Base-by-base conservation (phyloP, 1,284 basidiomycete genomes). In the Vanrija sp. region DNA sequence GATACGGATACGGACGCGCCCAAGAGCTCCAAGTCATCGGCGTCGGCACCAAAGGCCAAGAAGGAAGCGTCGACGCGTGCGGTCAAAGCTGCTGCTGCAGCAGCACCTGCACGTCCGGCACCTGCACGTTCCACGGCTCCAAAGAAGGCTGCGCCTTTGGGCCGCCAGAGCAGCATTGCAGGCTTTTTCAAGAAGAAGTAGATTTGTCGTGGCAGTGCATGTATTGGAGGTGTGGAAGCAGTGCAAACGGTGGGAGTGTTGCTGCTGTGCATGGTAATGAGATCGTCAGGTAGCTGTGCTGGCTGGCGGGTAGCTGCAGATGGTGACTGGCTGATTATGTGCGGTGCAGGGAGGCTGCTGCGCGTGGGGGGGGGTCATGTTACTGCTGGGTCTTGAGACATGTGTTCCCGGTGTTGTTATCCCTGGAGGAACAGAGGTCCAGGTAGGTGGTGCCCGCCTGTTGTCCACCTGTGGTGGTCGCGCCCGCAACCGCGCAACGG, bases 101-200 rank as follows among this genome's bases (percentile, higher is more conserved):
- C 51, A 16, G 49, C 45, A 21, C 21, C 46, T 21, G 56, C 38
- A 9, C 28, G 28, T 15, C 25, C 54, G 14, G 47, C 52, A n/a
- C 40, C 60, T 6, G 54, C 51, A 34, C 26, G 50, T 46, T 57
- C 42, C 43, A 58, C 62, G 47, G 57, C 42, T 10, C 46, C 56
- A 12, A 16, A 52, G n/a, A 53, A 50, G 40, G 50, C 51, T 10
- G 53, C 51, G 2, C 57, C 58, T 5, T 55, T 63, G 39, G 66
- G 63, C 21, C 21, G 21, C 7, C 70, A 72, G 57, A 68, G 68
- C 50, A 70, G 68, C 26, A 49, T 72, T 19, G 63, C 65, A 19
- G 66, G 67, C 15, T 72, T 72, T 54, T 72, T 72, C 62, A 67
- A 61, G 56, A 70, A 70, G 62, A 70, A 70, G 61, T 71, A 57